Conservation (phyloP, 148 eudicot species). For the Selenicereus undatus region DNA sequence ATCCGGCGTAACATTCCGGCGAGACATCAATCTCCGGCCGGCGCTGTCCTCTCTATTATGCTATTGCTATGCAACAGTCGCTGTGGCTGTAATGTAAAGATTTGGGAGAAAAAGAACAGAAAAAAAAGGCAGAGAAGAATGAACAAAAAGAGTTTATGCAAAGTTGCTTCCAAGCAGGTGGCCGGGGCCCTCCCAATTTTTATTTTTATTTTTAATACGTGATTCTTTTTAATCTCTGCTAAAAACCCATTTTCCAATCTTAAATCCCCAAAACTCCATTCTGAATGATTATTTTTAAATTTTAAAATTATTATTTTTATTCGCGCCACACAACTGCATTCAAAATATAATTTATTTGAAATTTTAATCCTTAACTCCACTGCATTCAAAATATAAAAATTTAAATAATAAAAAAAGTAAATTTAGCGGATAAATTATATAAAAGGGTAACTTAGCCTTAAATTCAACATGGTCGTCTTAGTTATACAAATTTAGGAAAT, state of each 20-base stretch:
- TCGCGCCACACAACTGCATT: too few relatives aligned
- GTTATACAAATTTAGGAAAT: too few relatives aligned
- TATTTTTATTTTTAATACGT: neutral
- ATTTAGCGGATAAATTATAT: too few relatives aligned
- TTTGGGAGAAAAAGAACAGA: neutral
- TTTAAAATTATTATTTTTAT: neutral
- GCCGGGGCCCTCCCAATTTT: neutral
- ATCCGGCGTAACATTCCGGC: conserved; percentile 11
- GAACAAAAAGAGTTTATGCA: conserved; percentile 12
- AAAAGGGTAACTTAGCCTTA: too few relatives aligned
- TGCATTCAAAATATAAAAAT: too few relatives aligned
- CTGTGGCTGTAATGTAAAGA: neutral
- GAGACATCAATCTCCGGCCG: conserved; percentile 5
- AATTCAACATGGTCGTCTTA: too few relatives aligned
- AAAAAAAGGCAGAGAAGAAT: neutral
- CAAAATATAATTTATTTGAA: neutral
- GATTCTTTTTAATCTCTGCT: neutral
- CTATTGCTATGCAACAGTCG: neutral
- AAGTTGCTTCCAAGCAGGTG: neutral
- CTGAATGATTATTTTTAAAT: neutral
- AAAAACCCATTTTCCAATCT: neutral
- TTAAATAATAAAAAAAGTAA: too few relatives aligned
- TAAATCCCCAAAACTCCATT: neutral
- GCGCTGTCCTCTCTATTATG: neutral
- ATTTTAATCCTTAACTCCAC: too few relatives aligned